Evolutionary conservation across 768 basidiomycete species (phyloP).

Genomic region (Lentinula boryana): DNA sequence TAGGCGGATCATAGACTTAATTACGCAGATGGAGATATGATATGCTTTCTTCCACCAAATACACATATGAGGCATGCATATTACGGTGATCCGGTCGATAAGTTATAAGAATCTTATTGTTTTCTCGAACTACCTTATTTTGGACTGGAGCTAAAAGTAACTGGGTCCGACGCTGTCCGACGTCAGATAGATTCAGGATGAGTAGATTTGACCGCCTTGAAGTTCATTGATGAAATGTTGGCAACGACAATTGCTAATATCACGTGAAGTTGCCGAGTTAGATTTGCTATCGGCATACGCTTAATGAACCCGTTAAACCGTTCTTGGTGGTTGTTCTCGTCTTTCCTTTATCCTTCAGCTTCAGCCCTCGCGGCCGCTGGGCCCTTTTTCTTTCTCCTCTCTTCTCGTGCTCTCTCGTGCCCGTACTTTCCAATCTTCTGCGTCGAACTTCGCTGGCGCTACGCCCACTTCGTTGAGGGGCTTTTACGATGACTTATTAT

Average conservation of each 20-base stretch:
- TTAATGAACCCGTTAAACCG: background rate
- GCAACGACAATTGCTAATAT: background rate
- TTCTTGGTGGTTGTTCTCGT: slow-evolving; percentile 16
- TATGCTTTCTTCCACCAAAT: slow-evolving; percentile 17
- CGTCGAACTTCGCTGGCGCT: slow-evolving; percentile 5
- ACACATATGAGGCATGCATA: slow-evolving; percentile 1
- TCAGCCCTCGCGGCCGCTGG: slow-evolving; percentile 12
- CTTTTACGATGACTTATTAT: slow-evolving; percentile 43
- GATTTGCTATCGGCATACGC: background rate
- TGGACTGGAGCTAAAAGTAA: background rate
- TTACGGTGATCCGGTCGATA: background rate
- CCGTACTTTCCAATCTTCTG: background rate
- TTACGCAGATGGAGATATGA: slow-evolving; percentile 19
- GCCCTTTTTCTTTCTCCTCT: slow-evolving; percentile 18
- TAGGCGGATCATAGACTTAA: slow-evolving; percentile 30
- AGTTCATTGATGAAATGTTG: background rate
- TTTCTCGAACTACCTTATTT: background rate
- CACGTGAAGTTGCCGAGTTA: slow-evolving; percentile 1
- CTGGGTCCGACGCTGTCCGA: background rate
- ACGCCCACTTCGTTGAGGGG: slow-evolving; percentile 4
- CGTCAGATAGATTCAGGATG: background rate
- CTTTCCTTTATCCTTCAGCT: slow-evolving; percentile 20
- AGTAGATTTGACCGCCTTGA: background rate
- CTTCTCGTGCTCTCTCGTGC: slow-evolving; percentile 23
- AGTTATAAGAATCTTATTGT: background rate